phyloP scores from a whole-genome alignment of 257 asterid species.

The Solanum dulcamara region DNA sequence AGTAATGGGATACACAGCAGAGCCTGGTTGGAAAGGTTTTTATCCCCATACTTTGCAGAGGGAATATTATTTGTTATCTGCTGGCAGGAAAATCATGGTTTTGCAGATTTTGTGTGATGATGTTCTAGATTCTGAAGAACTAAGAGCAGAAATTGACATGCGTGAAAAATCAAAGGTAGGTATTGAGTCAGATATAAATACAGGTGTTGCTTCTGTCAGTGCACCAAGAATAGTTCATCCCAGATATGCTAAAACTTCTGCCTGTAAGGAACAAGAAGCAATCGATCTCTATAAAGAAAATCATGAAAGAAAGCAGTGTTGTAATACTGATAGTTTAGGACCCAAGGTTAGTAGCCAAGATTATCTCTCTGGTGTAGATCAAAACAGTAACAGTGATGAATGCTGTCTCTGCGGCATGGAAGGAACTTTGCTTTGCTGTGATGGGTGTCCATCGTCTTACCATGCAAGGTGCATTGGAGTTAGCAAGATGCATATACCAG shows the following conservation, averaged over 20 bases:
- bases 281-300: conserved; percentile 19
- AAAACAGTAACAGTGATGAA: conserved; percentile 72
- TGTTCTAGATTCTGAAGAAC: conserved; percentile 58
- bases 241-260: conserved; percentile 47
- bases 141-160: conserved; percentile 57
- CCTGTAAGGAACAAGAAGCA: conserved; percentile 32
- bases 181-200: conserved; percentile 32
- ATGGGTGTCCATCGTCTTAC: conserved; percentile 80
- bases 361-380: conserved; percentile 28
- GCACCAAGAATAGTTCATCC: conserved; percentile 60
- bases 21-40: conserved; percentile 57
- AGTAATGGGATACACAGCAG: conserved; percentile 37
- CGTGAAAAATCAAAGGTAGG: conserved; percentile 60
- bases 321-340: conserved; percentile 9
- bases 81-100: conserved; percentile 49
- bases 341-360: conserved; percentile 22
- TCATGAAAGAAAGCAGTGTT: conserved; percentile 17
- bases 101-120: conserved; percentile 78
- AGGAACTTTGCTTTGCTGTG: conserved; percentile 75
- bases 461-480: conserved; percentile 81
- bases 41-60: conserved; percentile 48
- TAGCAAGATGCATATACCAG: conserved; percentile 50
- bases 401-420: conserved; percentile 91
- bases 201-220: conserved; percentile 16
- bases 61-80: conserved; percentile 63